Percentiles rank a stretch among this genome's conserved stretches.
Conservation (phyloP, 192 early-diverging fungal species). For the Chytriomyces confervae region DNA sequence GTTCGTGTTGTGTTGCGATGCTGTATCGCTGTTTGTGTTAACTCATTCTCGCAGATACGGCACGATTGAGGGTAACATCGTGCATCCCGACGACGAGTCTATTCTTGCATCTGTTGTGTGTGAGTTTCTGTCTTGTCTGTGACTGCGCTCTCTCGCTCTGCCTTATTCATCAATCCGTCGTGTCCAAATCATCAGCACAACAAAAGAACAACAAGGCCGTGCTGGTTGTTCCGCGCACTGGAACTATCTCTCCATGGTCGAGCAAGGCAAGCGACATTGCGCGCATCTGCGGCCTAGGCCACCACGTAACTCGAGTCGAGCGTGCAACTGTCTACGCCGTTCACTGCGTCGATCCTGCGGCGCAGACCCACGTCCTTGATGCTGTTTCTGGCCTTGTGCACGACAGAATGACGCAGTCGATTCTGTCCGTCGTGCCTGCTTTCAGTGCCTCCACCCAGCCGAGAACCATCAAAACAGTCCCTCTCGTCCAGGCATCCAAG, state of each 20-base stretch:
- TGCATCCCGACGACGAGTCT: slow-evolving; percentile 47
- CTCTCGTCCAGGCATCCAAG: slow-evolving; percentile 54
- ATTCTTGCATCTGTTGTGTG: slow-evolving; percentile 54
- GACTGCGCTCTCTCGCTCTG: background rate
- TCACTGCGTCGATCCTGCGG: slow-evolving; percentile 10
- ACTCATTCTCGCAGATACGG: slow-evolving; percentile 36
- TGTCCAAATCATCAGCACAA: background rate
- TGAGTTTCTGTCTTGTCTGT: background rate
- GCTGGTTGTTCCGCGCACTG: slow-evolving; percentile 86
- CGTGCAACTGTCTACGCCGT: slow-evolving; percentile 82
- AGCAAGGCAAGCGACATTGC: slow-evolving; percentile 99
- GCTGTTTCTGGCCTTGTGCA: slow-evolving; percentile 64
- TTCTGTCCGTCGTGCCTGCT: slow-evolving; percentile 69
- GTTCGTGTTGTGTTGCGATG: no score
- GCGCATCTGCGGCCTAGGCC: slow-evolving; percentile 81
- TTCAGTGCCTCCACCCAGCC: slow-evolving; percentile 38
- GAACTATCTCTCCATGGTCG: slow-evolving; percentile 99
- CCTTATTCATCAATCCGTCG: no score
- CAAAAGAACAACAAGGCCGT: slow-evolving; percentile 23
- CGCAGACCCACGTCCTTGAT: slow-evolving; percentile 37
- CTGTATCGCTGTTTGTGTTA: no score
- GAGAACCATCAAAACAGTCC: slow-evolving; percentile 67
- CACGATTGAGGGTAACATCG: slow-evolving; percentile 41
- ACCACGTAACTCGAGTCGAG: slow-evolving; percentile 82
- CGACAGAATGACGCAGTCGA: slow-evolving; percentile 95